phyloP scores from a whole-genome alignment of 257 asterid species.

The Scutellaria galericulata region DNA sequence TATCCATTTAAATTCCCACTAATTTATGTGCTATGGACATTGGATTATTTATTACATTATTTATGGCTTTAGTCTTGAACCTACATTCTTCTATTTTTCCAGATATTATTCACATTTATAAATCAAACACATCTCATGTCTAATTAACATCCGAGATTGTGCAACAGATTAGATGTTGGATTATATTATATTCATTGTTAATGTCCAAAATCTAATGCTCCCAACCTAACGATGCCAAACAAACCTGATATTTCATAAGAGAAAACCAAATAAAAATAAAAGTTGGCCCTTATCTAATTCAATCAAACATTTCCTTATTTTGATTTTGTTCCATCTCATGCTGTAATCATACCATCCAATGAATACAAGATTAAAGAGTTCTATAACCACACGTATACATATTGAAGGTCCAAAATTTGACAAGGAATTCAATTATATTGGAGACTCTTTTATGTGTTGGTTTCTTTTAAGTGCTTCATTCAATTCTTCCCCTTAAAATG shows the following conservation, averaged over 20 bases:
- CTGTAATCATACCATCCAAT: not conserved
- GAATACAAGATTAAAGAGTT: not conserved
- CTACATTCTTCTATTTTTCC: too few species aligned
- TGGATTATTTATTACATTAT: too few species aligned
- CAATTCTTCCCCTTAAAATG: too few species aligned
- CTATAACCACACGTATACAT: slow-evolving; percentile 4
- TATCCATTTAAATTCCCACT: not conserved
- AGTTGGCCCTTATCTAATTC: not conserved
- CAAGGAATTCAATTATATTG: not conserved
- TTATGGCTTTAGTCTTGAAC: too few species aligned
- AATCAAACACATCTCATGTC: too few species aligned
- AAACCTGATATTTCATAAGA: not conserved
- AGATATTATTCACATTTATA: too few species aligned
- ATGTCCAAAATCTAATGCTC: not conserved
- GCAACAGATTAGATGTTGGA: too few species aligned
- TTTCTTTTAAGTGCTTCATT: too few species aligned
- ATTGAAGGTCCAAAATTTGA: not conserved
- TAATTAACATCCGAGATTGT: too few species aligned
- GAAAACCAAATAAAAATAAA: not conserved
- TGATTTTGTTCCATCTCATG: not conserved
- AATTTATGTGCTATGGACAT: too few species aligned
- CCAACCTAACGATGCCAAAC: slow-evolving; percentile 14
- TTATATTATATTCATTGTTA: too few species aligned
- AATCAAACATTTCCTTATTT: slow-evolving; percentile 1
- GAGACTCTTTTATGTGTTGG: not conserved